Base-by-base conservation (phyloP, 2,329 filamentous ascomycete species). In the Cytospora piceae region DNA sequence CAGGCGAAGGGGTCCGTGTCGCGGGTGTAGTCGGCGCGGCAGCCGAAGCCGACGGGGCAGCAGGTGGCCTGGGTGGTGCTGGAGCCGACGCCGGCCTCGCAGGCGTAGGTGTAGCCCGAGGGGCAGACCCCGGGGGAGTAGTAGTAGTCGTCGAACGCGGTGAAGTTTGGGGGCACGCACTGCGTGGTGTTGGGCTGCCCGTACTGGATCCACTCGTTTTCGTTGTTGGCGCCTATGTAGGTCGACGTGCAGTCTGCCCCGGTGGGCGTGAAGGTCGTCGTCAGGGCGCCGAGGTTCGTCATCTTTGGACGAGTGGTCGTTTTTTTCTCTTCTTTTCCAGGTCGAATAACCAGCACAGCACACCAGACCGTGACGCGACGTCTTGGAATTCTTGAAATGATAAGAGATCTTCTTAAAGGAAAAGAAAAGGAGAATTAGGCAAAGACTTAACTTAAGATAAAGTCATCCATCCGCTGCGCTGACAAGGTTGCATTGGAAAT, bases 51-150 rank as follows among this genome's bases (percentile, higher is more conserved):
- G 15, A 14, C 31, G 32, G 58, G 58, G 46, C 58, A 60, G 20
- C 58, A 60, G 17, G 58, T 60, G 11, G 58, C 58, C 58, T 60
- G 58, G 15, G 58, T 60, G 24, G 31, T 53, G 52, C 58, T 53
- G 24, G 58, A 37, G 15, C 46, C 58, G 27, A 60, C 15, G 2
- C 58, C 58, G 1, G 58, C 58, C 46, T 52, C 46, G 52, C 58
- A 60, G 3, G 58, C 58, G 11, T 60, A 60, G 9, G 49, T 15
- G 31, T 60, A 53, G 32, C 58, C 58, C 12, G 58, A 60, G 12
- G 58, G 58, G 32, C 58, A 60, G 3, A 60, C 52, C 0, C 58
- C 58, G 2, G 58, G 58, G 17, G 58, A 60, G 22, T 60, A 60
- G 52, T 60, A 60, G 15, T 60, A 60, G 24, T 39, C 27, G 8